Evolutionary conservation across 176 grass and related monocot species (phyloP).

Genomic region (Carex myosuroides): DNA sequence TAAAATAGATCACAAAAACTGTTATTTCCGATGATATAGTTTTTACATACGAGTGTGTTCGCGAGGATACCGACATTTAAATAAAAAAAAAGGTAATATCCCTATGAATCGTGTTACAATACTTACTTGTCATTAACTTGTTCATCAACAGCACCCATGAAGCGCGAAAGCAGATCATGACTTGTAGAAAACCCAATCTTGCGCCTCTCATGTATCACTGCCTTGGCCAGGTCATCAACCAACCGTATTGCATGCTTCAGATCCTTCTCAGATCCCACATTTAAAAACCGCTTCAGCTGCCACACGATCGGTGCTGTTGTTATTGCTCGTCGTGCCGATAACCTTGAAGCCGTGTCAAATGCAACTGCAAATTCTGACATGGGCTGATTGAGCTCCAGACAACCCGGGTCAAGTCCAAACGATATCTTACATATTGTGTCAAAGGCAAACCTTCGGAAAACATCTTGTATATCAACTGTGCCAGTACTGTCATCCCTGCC

Average conservation of each 20-base stretch:
- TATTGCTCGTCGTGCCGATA: conserved; percentile 36
- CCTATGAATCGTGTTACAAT: background rate
- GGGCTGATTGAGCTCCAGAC: conserved; percentile 38
- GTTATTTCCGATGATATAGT: too few species aligned
- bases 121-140: conserved; percentile 29
- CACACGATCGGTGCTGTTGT: conserved; percentile 40
- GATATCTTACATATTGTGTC: conserved; percentile 82
- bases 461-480: conserved; percentile 63
- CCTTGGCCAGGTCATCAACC: conserved; percentile 40
- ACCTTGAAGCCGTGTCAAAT: conserved; percentile 48
- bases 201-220: conserved; percentile 49
- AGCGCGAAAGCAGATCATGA: conserved; percentile 70
- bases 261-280: conserved; percentile 60
- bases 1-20: too few species aligned
- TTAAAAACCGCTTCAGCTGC: conserved; percentile 52
- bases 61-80: too few species aligned
- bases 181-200: conserved; percentile 32
- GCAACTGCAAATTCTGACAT: conserved; percentile 44
- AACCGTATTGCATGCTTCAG: conserved; percentile 36
- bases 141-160: conserved; percentile 35
- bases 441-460: conserved; percentile 68
- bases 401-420: conserved; percentile 61
- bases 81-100: too few species aligned
- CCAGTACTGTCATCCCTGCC: background rate
- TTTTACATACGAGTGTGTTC: too few species aligned